Percentiles rank a stretch among this genome's conserved stretches.
phyloP scores from a whole-genome alignment of 352 stramenopile species.

The Phytopythium oedochilum region DNA sequence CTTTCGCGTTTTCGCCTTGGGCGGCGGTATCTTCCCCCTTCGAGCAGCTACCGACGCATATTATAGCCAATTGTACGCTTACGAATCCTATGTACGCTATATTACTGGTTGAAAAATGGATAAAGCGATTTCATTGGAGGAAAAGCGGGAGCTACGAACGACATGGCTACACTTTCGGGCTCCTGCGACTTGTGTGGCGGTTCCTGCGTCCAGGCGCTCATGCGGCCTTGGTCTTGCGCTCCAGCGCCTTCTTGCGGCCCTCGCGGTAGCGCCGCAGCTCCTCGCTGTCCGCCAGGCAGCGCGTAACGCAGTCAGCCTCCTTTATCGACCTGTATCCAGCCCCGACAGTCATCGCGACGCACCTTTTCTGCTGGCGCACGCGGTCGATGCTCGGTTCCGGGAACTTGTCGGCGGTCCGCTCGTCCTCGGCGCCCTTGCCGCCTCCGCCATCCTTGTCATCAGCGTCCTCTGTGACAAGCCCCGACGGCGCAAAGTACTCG shows the following conservation, averaged over 20 bases:
- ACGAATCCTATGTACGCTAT: background rate
- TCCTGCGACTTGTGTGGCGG: too few species aligned
- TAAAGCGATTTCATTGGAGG: background rate
- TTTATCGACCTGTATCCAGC: too few species aligned
- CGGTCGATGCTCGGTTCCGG: constrained; percentile 69
- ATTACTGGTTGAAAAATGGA: constrained; percentile 1
- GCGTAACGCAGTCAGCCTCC: background rate
- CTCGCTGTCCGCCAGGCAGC: constrained; percentile 22
- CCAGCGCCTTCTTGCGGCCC: constrained; percentile 42
- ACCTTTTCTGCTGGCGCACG: constrained; percentile 62
- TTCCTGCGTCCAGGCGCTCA: constrained; percentile 11
- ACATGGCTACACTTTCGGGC: constrained; percentile 11
- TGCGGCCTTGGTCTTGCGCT: constrained; percentile 39
- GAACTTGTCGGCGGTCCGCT: constrained; percentile 28
- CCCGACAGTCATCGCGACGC: too few species aligned
- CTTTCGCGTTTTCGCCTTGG: background rate
- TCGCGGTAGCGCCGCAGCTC: constrained; percentile 65
- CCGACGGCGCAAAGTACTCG: constrained; percentile 58
- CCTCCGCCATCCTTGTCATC: constrained; percentile 25
- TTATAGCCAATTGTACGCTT: constrained; percentile 8
- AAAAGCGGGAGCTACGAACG: background rate
- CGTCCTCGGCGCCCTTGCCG: constrained; percentile 6
- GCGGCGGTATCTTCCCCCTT: constrained; percentile 2
- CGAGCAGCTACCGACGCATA: background rate
- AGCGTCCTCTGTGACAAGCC: constrained; percentile 22